A percentile compares a stretch with the other conserved stretches of the same genome.
phyloP scores from a whole-genome alignment of 805 yeast genomes.

The Saccharomycopsis sp. region DNA sequence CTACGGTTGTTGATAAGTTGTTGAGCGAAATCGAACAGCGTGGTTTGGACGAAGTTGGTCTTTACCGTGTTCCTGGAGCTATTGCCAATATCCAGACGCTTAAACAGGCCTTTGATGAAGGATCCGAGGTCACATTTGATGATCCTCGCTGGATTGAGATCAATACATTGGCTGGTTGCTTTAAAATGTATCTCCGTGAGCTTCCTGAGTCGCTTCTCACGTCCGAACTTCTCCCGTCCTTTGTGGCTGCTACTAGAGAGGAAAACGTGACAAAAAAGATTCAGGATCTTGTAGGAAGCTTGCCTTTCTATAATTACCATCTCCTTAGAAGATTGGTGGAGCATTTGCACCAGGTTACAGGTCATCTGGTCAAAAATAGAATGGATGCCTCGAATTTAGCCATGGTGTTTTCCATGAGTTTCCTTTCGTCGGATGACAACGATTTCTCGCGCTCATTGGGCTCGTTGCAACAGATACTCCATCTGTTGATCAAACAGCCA shows the following conservation, averaged over 20 bases:
- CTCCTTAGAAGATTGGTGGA: slow-evolving; percentile 58
- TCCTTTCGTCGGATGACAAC: slow-evolving; percentile 35
- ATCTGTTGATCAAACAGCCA: slow-evolving; percentile 40
- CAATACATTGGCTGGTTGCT: slow-evolving; percentile 83
- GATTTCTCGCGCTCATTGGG: slow-evolving; percentile 40
- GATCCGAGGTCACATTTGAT: slow-evolving; percentile 37
- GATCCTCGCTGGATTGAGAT: slow-evolving; percentile 66
- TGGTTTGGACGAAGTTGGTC: slow-evolving; percentile 86
- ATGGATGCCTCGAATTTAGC: slow-evolving; percentile 90
- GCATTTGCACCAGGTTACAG: slow-evolving; percentile 66
- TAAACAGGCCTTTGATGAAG: slow-evolving; percentile 49
- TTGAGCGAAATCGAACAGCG: slow-evolving; percentile 75
- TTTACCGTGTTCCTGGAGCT: slow-evolving; percentile 71
- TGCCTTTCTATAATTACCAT: slow-evolving; percentile 64
- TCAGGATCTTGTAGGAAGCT: slow-evolving; percentile 29
- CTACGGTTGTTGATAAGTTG: slow-evolving; percentile 58
- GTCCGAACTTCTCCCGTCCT: slow-evolving; percentile 53
- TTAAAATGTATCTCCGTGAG: slow-evolving; percentile 77
- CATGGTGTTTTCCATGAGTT: slow-evolving; percentile 74
- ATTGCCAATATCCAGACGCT: slow-evolving; percentile 49
- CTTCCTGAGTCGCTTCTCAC: slow-evolving; percentile 80
- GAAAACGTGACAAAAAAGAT: slow-evolving; percentile 30
- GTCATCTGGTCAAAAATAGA: slow-evolving; percentile 60
- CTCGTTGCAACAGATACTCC: slow-evolving; percentile 45
- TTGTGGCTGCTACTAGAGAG: slow-evolving; percentile 37